These are phyloP conservation scores for Stereocaulon alpinum DNA, from an alignment of 495 filamentous ascomycete genomes.

Conservation along the genomic window DNA sequence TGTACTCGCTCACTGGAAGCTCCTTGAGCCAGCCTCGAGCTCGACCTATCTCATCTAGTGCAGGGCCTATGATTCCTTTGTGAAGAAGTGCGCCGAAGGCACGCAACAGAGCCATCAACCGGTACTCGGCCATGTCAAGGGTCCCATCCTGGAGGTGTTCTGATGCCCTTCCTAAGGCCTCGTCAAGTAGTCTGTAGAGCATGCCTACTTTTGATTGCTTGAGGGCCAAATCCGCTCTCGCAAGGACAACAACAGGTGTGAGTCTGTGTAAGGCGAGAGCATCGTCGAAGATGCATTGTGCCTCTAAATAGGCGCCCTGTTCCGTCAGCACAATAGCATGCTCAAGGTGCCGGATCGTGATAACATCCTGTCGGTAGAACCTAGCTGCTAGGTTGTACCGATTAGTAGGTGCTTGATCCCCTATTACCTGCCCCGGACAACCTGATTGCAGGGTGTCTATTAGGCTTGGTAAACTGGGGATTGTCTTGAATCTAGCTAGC, in stretches of 20 bases:
- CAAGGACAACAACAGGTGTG: slow-evolving; percentile 1
- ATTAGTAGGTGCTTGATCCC: too few species aligned
- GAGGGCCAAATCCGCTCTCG: slow-evolving; percentile 3
- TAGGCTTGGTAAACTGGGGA: too few species aligned
- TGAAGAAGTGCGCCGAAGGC: background rate
- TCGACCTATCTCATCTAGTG: slow-evolving; percentile 1
- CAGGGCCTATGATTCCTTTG: slow-evolving; percentile 2
- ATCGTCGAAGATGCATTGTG: slow-evolving; percentile 5
- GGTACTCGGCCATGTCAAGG: slow-evolving; percentile 4
- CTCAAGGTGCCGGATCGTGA: slow-evolving; percentile 1
- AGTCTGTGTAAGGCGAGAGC: background rate
- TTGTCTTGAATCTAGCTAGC: too few species aligned
- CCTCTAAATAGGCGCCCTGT: slow-evolving; percentile 4
- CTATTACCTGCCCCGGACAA: too few species aligned
- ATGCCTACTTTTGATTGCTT: slow-evolving; percentile 2
- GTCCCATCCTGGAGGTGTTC: background rate
- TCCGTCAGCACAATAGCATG: background rate
- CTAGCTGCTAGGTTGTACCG: too few species aligned
- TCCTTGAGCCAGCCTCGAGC: slow-evolving; percentile 3
- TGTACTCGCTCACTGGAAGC: slow-evolving; percentile 5
- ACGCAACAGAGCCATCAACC: slow-evolving; percentile 7
- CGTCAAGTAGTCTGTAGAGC: slow-evolving; percentile 1
- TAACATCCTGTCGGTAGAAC: too few species aligned
- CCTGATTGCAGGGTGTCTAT: too few species aligned
- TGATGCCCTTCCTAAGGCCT: slow-evolving; percentile 1